Evolutionary conservation across 2,329 filamentous ascomycete species (phyloP), one percentile per base, ranked within the genome.

Genomic region (Exophiala mesophila): DNA sequence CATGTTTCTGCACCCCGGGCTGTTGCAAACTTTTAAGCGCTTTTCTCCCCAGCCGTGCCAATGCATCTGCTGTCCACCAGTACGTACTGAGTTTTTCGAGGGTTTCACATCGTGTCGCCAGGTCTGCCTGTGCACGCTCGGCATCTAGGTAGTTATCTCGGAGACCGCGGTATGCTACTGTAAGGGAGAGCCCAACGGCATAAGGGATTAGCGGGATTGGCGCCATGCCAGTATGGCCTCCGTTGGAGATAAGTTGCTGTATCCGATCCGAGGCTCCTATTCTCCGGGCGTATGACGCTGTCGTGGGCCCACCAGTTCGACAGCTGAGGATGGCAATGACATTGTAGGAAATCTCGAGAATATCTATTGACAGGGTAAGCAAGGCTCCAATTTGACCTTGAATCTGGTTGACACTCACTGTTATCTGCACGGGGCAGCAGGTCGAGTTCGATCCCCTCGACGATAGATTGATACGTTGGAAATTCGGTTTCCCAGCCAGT

Each of bases 321-420:
- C 76, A 74, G 3, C 74, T 76, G 2, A 76, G 63, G 53, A 79
- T 77, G 24, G 72, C 73, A 38, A 76, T 72, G 16, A 71, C 68
- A 52, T 78, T 71, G 45, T 78, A 77, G 56, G 72, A 77, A 2
- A 78, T 57, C 43, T 78, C 76, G 5, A 78, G 58, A 4, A 76
- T 63, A 10, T 66, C 69, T 72, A 15, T 32, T 32, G 29, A 7
- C 8, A 8, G 23, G 13, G 32, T 34, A 15, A 34, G 8, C 6
- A 34, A 34, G 12, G 12, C 13, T 15, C 32, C 18, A 18, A 17
- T 6, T 10, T 18, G 19, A n/a, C 26, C 30, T 15, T 29, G 15
- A 31, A 20, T 13, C 36, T 7, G 18, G 20, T 6, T 23, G 16
- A 40, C 13, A 53, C 32, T 44, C 52, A 45, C 41, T 45, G 35